Base-by-base conservation (phyloP, 2,329 filamentous ascomycete species). In the Hirsutella rhossiliensis region DNA sequence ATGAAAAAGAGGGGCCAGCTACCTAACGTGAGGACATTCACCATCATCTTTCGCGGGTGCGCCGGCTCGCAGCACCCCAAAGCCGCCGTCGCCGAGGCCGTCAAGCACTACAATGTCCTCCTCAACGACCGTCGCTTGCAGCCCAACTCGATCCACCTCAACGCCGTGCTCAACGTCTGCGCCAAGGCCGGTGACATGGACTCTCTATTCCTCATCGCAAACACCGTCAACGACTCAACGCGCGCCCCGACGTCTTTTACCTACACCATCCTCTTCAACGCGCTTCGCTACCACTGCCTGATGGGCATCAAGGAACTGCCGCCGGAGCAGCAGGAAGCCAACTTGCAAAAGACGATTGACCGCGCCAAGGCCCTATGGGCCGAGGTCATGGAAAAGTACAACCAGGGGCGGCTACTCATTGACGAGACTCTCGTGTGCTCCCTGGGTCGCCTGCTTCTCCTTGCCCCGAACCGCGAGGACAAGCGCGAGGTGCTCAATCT, bases 1-100 rank as follows among this genome's bases (percentile, higher is more conserved):
- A 97, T 98, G 90, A 98, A 97, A 67, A 97, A 97, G 66, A 76
- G 88, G 48, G 82, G 73, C 5, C 84, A 94, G 54, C 70, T 75
- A 23, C 90, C 92, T 1, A 90, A 89, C 58, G 75, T 78, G 4
- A 76, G 82, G 54, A 96, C 92, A 0, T 96, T 85, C 58, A 92
- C 86, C 17, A 80, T 86, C 46, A 75, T 97, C 46, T 80, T 98
- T 52, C 72, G 77, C 42, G 90, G 88, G 28, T 78, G 89, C 44
- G 75, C 81, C 36, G 64, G 71, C 37, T 78, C 81, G 15, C 58
- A 73, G 1, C 73, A 82, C 46, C 63, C 71, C 1, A 67, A 73
- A 38, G 61, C 76, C 28, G 80, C 80, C 41, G 72, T 92, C 6
- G 61, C 70, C 44, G 80, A 84, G 51, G 87, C 87, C 0, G 62